A percentile compares a stretch with the other conserved stretches of the same genome.
These are phyloP conservation scores for Botrytis cinerea DNA, from an alignment of 2,329 filamentous ascomycete species.

Conservation along the genomic window DNA sequence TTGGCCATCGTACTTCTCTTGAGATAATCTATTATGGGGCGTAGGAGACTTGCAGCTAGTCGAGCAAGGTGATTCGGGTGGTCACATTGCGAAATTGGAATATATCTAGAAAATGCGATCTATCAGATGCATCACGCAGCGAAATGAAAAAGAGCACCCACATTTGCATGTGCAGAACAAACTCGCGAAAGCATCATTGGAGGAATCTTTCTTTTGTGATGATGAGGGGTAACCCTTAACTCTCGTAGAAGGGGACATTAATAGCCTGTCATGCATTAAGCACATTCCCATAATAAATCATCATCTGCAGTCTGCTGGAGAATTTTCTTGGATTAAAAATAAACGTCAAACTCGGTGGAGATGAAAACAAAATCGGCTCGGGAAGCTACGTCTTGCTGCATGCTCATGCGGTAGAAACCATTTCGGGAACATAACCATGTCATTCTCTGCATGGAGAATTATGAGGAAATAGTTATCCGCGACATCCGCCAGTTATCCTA, in stretches of 20 bases:
- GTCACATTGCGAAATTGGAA: slow-evolving; percentile 18
- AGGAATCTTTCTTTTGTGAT: not conserved
- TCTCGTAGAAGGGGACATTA: not conserved
- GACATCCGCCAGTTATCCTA: slow-evolving; percentile 11
- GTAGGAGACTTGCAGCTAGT: slow-evolving; percentile 4
- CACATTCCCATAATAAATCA: not conserved
- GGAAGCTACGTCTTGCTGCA: slow-evolving; percentile 15
- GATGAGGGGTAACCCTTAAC: slow-evolving; percentile 13
- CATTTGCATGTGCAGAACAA: slow-evolving; percentile 19
- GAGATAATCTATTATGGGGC: slow-evolving; percentile 21
- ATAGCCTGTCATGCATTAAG: not conserved
- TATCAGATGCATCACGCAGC: slow-evolving; percentile 21
- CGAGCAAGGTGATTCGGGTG: slow-evolving; percentile 11
- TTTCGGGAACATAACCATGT: slow-evolving; percentile 22
- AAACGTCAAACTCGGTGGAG: slow-evolving; percentile 21
- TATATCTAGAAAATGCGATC: slow-evolving; percentile 19
- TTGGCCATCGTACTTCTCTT: not conserved
- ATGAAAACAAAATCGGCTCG: slow-evolving; percentile 12
- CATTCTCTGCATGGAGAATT: slow-evolving; percentile 20
- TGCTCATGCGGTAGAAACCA: slow-evolving; percentile 22
- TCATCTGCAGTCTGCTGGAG: not conserved
- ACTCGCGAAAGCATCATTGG: slow-evolving; percentile 1
- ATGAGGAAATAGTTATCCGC: slow-evolving; percentile 14
- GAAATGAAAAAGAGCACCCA: not conserved
- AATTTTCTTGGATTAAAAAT: not conserved